These are phyloP conservation scores for Alternaria burnsii DNA, from an alignment of 2,329 filamentous ascomycete species.

Conservation along the genomic window DNA sequence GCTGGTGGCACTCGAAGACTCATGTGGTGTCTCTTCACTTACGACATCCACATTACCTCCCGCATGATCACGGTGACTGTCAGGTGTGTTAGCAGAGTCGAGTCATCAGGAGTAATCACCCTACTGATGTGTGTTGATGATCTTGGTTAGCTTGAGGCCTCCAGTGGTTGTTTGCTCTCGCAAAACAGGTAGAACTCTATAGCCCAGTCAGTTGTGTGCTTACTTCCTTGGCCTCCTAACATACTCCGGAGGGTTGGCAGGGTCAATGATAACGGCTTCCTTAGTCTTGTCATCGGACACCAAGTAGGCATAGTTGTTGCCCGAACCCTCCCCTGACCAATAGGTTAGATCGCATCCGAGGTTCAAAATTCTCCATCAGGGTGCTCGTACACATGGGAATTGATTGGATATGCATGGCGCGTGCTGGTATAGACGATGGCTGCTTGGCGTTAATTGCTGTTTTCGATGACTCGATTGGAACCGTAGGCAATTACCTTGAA, in stretches of 20 bases:
- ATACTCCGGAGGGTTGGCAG: slow-evolving; percentile 80
- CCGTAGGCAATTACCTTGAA: slow-evolving; percentile 8
- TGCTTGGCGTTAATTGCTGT: slow-evolving; percentile 34
- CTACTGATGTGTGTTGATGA: slow-evolving; percentile 97
- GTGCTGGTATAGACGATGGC: slow-evolving; percentile 40
- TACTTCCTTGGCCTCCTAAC: slow-evolving; percentile 33
- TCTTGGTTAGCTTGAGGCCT: slow-evolving; percentile 82
- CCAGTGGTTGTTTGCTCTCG: slow-evolving; percentile 76
- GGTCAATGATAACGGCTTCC: slow-evolving; percentile 73
- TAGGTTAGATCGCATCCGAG: slow-evolving; percentile 4
- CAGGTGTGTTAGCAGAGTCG: slow-evolving; percentile 12
- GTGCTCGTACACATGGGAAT: slow-evolving; percentile 81
- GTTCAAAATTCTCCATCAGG: slow-evolving; percentile 15
- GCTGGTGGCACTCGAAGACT: not conserved
- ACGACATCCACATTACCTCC: slow-evolving; percentile 89
- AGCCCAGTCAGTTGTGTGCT: not conserved
- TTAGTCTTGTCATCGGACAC: slow-evolving; percentile 61
- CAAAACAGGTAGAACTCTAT: slow-evolving; percentile 69
- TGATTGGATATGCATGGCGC: slow-evolving; percentile 83
- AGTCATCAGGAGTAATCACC: slow-evolving; percentile 41
- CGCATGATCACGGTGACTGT: slow-evolving; percentile 90
- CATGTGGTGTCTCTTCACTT: not conserved
- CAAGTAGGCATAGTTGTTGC: slow-evolving; percentile 84
- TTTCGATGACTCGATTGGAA: not conserved
- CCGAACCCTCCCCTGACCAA: slow-evolving; percentile 73